Evolutionary conservation across 2,329 filamentous ascomycete genomes (phyloP).

Genomic region (Talaromyces funiculosus): DNA sequence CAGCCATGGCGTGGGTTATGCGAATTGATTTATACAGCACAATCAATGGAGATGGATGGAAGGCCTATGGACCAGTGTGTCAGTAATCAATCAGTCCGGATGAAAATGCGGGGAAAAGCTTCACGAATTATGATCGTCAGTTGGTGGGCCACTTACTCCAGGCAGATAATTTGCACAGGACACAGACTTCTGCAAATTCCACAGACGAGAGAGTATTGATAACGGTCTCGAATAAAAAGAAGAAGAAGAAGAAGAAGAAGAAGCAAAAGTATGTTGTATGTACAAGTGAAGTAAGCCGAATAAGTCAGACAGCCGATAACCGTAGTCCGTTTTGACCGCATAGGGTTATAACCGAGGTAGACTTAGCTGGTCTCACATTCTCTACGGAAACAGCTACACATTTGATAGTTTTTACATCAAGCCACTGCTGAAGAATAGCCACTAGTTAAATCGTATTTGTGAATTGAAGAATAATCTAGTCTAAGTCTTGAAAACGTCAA

Average conservation of each 20-base stretch:
- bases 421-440: no score
- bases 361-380: neutral
- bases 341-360: neutral
- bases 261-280: neutral
- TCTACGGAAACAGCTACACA: no score
- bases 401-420: no score
- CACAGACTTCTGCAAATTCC: no score
- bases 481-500: constrained; percentile 1
- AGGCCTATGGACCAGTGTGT: neutral
- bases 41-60: neutral
- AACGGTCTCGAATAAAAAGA: neutral
- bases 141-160: neutral
- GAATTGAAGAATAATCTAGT: constrained; percentile 9
- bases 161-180: neutral
- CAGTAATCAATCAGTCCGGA: neutral
- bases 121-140: neutral
- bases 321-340: neutral
- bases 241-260: neutral
- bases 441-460: neutral
- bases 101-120: neutral
- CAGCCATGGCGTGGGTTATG: constrained; percentile 62
- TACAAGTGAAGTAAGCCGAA: neutral
- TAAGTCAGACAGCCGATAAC: constrained; percentile 2
- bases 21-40: neutral
- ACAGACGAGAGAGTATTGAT: neutral